These are phyloP conservation scores for Populus hybrid DNA, from an alignment of 441 rosid species.

Conservation along the genomic window DNA sequence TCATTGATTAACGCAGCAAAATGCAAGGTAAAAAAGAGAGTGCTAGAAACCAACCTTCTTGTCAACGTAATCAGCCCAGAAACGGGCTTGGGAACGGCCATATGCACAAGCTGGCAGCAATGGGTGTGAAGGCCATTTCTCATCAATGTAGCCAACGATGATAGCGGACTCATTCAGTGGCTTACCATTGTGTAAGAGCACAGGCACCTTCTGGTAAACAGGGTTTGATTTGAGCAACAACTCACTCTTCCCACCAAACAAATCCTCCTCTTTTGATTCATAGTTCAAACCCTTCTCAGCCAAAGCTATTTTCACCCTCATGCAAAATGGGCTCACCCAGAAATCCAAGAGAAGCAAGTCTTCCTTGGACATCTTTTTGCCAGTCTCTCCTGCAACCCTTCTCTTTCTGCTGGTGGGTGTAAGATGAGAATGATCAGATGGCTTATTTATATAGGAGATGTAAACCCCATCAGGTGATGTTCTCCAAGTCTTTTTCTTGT, in stretches of 20 bases:
- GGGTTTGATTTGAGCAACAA: constrained; percentile 55
- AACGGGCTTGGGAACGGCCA: constrained; percentile 45
- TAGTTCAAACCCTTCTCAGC: constrained; percentile 43
- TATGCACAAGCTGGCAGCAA: constrained; percentile 47
- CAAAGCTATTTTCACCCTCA: constrained; percentile 47
- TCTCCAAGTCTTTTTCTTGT: not conserved
- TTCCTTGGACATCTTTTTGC: constrained; percentile 19
- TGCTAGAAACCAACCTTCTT: constrained; percentile 37
- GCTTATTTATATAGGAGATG: not conserved
- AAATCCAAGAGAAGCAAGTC: constrained; percentile 37
- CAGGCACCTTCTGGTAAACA: constrained; percentile 50
- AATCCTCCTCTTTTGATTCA: constrained; percentile 37
- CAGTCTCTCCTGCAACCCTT: not conserved
- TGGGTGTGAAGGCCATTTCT: constrained; percentile 49
- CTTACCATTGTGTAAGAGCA: constrained; percentile 41
- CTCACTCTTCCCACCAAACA: constrained; percentile 52
- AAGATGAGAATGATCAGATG: not conserved
- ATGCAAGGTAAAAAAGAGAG: not conserved
- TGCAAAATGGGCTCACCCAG: constrained; percentile 47
- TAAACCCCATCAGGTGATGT: not conserved
- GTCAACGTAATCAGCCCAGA: constrained; percentile 59
- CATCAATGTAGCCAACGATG: constrained; percentile 47
- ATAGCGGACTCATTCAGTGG: constrained; percentile 47
- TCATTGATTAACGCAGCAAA: not conserved
- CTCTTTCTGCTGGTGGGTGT: not conserved